Conservation (phyloP, 768 basidiomycete species). For the Cantharellus cinnabarinus region DNA sequence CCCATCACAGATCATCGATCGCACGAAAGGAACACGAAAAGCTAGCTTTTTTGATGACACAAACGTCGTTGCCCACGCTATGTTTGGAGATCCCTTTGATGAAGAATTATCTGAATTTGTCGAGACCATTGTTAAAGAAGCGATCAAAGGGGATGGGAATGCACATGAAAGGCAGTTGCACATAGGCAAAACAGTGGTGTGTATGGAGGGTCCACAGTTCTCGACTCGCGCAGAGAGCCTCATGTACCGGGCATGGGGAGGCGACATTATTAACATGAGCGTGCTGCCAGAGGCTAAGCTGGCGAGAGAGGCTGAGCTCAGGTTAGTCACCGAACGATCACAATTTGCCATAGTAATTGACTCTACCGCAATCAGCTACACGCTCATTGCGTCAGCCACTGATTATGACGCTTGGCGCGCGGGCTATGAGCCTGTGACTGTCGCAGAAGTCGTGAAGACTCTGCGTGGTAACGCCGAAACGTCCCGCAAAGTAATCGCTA, state of each 20-base stretch:
- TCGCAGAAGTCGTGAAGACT: conserved; percentile 78
- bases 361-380: conserved; percentile 37
- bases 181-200: conserved; percentile 24
- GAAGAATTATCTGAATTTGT: conserved; percentile 42
- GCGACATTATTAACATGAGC: conserved; percentile 92
- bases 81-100: neutral
- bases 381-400: conserved; percentile 73
- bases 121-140: conserved; percentile 38
- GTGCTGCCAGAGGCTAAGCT: conserved; percentile 90
- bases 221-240: conserved; percentile 91
- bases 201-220: conserved; percentile 96
- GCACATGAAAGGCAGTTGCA: neutral
- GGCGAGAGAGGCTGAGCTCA: conserved; percentile 84
- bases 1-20: conserved; percentile 85
- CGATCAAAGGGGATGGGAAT: conserved; percentile 18
- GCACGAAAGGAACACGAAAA: conserved; percentile 60
- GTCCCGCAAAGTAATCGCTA: conserved; percentile 52
- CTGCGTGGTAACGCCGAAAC: conserved; percentile 74
- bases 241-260: conserved; percentile 88
- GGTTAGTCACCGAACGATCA: conserved; percentile 27
- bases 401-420: conserved; percentile 94
- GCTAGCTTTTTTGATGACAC: neutral
- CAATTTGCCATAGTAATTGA: neutral
- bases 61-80: neutral
- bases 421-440: conserved; percentile 62